Percentiles rank a stretch among this genome's conserved stretches.
Evolutionary conservation across 345 rosid genomes (phyloP).

Genomic region (Ceriops tagal): DNA sequence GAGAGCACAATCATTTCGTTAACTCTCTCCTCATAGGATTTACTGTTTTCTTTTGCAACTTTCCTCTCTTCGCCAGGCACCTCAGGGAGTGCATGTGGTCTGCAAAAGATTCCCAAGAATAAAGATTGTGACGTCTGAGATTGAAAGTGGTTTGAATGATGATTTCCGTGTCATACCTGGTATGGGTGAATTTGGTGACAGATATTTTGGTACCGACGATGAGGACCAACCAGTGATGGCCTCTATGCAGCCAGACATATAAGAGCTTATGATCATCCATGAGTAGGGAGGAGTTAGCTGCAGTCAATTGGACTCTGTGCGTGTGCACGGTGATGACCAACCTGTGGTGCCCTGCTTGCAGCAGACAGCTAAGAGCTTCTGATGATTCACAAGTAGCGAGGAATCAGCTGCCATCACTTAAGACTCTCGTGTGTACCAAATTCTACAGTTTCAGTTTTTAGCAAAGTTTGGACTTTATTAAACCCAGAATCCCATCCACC

Average conservation of each 20-base stretch:
- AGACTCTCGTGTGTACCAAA: slow-evolving; percentile 37
- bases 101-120: slow-evolving; percentile 85
- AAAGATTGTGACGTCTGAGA: slow-evolving; percentile 95
- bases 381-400: slow-evolving; percentile 3
- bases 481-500: slow-evolving; percentile 9
- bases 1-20: neutral
- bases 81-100: slow-evolving; percentile 95
- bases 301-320: neutral
- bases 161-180: slow-evolving; percentile 96
- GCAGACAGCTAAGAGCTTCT: slow-evolving; percentile 9
- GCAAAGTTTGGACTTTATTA: slow-evolving; percentile 43
- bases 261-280: slow-evolving; percentile 10
- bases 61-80: slow-evolving; percentile 58
- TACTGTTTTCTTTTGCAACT: neutral
- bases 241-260: slow-evolving; percentile 13
- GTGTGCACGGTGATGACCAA: slow-evolving; percentile 73
- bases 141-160: slow-evolving; percentile 73
- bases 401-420: neutral
- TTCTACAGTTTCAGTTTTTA: slow-evolving; percentile 19
- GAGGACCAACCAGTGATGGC: slow-evolving; percentile 47
- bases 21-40: neutral
- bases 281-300: neutral
- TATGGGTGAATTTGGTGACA: slow-evolving; percentile 96
- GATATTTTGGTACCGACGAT: slow-evolving; percentile 94
- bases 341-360: slow-evolving; percentile 23